Evolutionary conservation across 352 stramenopile genomes (phyloP), one percentile per base, ranked within the genome.

Genomic region (Phytophthora idaei): DNA sequence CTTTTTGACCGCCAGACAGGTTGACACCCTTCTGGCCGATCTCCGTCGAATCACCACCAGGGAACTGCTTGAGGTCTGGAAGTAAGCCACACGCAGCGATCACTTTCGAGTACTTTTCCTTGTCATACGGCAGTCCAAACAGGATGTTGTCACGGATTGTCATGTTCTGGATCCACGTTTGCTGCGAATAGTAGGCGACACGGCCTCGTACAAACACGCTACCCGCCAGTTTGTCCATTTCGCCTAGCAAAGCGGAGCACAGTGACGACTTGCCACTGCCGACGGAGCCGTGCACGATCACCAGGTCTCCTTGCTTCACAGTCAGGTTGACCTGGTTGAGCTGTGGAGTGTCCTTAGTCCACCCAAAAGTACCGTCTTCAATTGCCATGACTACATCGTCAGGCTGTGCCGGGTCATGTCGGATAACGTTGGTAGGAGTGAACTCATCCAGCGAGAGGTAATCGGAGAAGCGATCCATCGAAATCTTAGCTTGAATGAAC

Each of bases 21-120:
- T 97, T 99, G 25, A 99, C 85, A 5, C 97, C 96, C 57, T 95
- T 96, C 74, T 98, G 93, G 1, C 95, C 96, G 56, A 99, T 99
- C 73, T 98, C 93, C 3, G 94, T 98, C 54, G 63, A 42, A 60
- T 99, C 95, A 4, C 94, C 94, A 12, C 45, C 76, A 4, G 91
- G 81, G 14, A 99, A 81, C 29, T 94, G 67, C 11, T 76, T 73
- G 4, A 98, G 72, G 63, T 99, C 96, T 15, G 90, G 81, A 80
- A 42, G 12, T n/a, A 42, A 9, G 12, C 36, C 36, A 42, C 36
- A 42, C 36, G 78, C 78, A 27, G 76, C 59, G 8, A 97, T 59
- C 17, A 90, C 86, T 7, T 46, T 49, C 10, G 69, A 14, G 57
- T 93, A 94, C 37, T 70, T 74, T 1, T 63, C 57, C 50, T 69